Conservation (phyloP, 805 yeast species). For the Yarrowia yakushimensis region DNA sequence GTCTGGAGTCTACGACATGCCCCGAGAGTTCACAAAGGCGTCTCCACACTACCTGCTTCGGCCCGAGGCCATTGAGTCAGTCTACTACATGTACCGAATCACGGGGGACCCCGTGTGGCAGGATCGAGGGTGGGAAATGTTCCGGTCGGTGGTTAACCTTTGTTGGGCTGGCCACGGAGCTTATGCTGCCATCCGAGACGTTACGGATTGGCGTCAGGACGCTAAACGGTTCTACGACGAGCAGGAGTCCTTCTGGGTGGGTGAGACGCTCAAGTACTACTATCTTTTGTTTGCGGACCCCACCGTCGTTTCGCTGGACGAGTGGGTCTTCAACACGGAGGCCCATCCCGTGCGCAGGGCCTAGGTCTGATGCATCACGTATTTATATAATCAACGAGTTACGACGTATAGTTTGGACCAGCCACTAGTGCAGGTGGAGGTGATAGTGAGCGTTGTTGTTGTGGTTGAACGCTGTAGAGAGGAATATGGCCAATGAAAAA, state of each 20-base stretch:
- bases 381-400: neutral
- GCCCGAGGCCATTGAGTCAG: slow-evolving; percentile 61
- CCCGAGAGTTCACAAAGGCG: slow-evolving; percentile 29
- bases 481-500: no score
- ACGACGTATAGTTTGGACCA: no score
- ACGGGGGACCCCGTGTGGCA: slow-evolving; percentile 61
- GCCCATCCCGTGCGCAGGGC: slow-evolving; percentile 69
- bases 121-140: slow-evolving; percentile 50
- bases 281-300: slow-evolving; percentile 48
- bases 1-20: slow-evolving; percentile 32
- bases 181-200: slow-evolving; percentile 43
- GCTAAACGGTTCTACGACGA: slow-evolving; percentile 37
- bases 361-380: no score
- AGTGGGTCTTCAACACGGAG: slow-evolving; percentile 57
- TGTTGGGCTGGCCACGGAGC: slow-evolving; percentile 30
- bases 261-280: slow-evolving; percentile 57
- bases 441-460: no score
- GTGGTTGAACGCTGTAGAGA: no score
- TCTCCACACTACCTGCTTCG: slow-evolving; percentile 47
- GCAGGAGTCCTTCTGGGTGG: slow-evolving; percentile 53
- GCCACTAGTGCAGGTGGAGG: no score
- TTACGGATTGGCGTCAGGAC: slow-evolving; percentile 35
- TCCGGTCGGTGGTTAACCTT: slow-evolving; percentile 38
- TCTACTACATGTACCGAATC: slow-evolving; percentile 55
- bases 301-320: slow-evolving; percentile 46